These are phyloP conservation scores for Talaromyces sp. DNA, from an alignment of 2,329 filamentous ascomycete genomes.

Conservation along the genomic window DNA sequence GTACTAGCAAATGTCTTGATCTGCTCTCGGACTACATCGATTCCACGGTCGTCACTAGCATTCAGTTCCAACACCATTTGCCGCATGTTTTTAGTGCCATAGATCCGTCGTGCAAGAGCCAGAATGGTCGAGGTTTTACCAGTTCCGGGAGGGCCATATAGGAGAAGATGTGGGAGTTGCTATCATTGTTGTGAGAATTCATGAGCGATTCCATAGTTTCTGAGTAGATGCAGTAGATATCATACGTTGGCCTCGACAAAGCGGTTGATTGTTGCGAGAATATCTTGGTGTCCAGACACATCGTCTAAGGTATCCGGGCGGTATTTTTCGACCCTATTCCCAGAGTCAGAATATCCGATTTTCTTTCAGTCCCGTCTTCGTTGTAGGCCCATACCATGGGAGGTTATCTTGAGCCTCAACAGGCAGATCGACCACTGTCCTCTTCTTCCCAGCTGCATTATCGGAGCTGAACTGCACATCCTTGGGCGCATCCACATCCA, in stretches of 20 bases:
- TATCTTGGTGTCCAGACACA: conserved; percentile 95
- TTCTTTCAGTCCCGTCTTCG: too few relatives aligned
- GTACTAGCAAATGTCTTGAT: conserved; percentile 96
- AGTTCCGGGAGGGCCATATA: conserved; percentile 94
- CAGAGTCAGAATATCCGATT: not conserved
- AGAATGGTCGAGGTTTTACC: conserved; percentile 97
- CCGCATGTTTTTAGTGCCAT: conserved; percentile 86
- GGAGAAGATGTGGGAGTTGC: conserved; percentile 89
- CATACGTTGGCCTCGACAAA: conserved; percentile 86
- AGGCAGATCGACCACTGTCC: conserved; percentile 87
- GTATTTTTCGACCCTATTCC: conserved; percentile 88
- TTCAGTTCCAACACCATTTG: conserved; percentile 99
- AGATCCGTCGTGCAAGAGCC: conserved; percentile 89
- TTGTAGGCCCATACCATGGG: conserved; percentile 83
- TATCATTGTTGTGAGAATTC: conserved; percentile 29
- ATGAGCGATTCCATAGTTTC: not conserved
- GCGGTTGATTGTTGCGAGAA: conserved; percentile 95
- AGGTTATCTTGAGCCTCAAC: conserved; percentile 91
- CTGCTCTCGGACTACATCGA: conserved; percentile 96
- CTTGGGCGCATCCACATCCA: conserved; percentile 66
- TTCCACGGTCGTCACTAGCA: conserved; percentile 94
- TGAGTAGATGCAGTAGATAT: not conserved
- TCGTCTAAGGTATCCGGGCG: conserved; percentile 84
- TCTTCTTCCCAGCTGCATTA: conserved; percentile 73
- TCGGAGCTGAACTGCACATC: conserved; percentile 71